Evolutionary conservation across 1,284 basidiomycete genomes (phyloP).

Genomic region (Melampsora americana): DNA sequence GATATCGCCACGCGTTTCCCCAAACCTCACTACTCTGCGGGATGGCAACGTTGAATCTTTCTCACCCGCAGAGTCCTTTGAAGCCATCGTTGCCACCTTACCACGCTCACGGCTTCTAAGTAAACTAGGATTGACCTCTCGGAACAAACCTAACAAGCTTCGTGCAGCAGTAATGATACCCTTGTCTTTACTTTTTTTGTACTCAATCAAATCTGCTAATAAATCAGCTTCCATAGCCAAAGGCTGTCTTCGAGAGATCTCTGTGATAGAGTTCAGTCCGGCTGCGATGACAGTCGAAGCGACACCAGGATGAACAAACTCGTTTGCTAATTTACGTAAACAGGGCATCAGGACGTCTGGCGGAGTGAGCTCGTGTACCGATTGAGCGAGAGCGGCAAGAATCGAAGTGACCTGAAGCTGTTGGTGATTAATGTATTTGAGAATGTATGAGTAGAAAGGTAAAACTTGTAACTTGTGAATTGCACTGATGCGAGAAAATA

Average conservation of each 20-base stretch:
- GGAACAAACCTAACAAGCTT: constrained; percentile 83
- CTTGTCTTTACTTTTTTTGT: constrained; percentile 92
- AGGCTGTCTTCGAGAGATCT: constrained; percentile 87
- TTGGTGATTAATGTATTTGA: constrained; percentile 85
- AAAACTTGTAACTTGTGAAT: constrained; percentile 88
- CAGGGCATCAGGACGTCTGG: constrained; percentile 88
- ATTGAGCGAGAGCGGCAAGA: constrained; percentile 90
- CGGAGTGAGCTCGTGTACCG: constrained; percentile 90
- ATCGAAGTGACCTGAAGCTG: constrained; percentile 92
- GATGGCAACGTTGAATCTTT: constrained; percentile 39
- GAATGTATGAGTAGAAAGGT: constrained; percentile 93
- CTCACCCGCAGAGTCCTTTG: constrained; percentile 1
- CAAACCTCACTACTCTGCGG: constrained; percentile 46
- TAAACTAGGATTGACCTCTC: constrained; percentile 92
- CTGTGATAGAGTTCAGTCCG: constrained; percentile 88
- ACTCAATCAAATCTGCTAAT: constrained; percentile 86
- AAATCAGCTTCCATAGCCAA: constrained; percentile 92
- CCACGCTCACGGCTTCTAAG: constrained; percentile 80
- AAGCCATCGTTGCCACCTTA: constrained; percentile 47
- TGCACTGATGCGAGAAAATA: constrained; percentile 92
- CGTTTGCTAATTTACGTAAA: constrained; percentile 83
- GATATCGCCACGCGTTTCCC: constrained; percentile 63
- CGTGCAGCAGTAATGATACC: constrained; percentile 82
- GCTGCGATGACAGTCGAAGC: constrained; percentile 85
- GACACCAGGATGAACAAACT: constrained; percentile 97